Evolutionary conservation across 441 rosid species (phyloP).

Genomic region (Populus tomentosa): DNA sequence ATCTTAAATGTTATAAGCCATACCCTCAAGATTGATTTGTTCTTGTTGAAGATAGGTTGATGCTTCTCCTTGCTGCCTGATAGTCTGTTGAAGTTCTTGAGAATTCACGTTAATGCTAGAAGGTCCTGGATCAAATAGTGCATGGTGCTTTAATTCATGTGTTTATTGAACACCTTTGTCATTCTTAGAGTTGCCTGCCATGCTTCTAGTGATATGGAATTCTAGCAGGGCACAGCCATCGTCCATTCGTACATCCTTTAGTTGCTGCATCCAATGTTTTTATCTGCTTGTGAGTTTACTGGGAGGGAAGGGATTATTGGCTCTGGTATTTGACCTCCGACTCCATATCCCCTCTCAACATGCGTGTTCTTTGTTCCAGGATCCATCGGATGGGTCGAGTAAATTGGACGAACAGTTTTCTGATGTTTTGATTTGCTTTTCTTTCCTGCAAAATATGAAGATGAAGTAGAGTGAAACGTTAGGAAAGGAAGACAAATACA

Average conservation of each 20-base stretch:
- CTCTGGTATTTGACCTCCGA: no score
- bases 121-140: neutral
- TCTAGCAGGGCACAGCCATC: neutral
- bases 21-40: neutral
- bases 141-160: no score
- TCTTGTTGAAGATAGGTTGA: neutral
- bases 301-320: neutral
- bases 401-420: neutral
- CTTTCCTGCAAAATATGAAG: neutral
- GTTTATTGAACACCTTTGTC: no score
- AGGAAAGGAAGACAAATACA: neutral
- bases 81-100: neutral
- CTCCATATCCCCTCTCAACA: neutral
- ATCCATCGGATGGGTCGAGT: neutral
- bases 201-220: no score
- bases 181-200: no score
- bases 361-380: neutral
- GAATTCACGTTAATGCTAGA: neutral
- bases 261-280: neutral
- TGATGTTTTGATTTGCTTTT: neutral
- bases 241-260: neutral
- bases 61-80: neutral
- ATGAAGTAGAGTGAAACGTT: no score
- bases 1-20: neutral
- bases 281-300: neutral